Evolutionary conservation across 108 stramenopile genomes (phyloP), one percentile per base, ranked within the genome.

Genomic region (Epipyxis sp.): DNA sequence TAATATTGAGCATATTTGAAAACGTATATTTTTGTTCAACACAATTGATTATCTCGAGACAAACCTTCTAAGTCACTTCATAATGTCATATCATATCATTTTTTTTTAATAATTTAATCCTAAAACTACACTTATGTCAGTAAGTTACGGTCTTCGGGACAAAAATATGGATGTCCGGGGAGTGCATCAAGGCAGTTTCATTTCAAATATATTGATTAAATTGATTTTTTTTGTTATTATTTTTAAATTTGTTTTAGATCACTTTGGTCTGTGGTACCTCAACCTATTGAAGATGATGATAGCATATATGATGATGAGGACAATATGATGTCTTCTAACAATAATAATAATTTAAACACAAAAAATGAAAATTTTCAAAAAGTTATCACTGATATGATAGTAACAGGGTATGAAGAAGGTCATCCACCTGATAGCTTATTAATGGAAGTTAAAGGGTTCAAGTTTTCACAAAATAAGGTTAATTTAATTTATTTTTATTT

Each of bases 381-480:
- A 20, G 20, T 25, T 57, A 57, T 57, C 54, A 25, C 16, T 57
- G 20, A 25, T 57, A 57, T 20, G 54, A 16, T 20, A 25, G 54
- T 25, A 57, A 57, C 54, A 25, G 25, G 25, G 54, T 16, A 25
- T 35, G 10, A 10, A 13, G 71, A 74, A 42, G 34, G 34, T 27
- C 71, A 74, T 27, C 13, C 6, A 3, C 6, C 71, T 32, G 35
- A 27, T 42, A 32, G 25, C 32, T 6, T 37, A 6, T 25, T 74
- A 3, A 74, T 74, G 71, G 71, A 74, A 25, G 43, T 74, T 39
- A 74, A 74, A 32, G 71, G 71, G 10, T 35, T 74, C n/a, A 74
- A 74, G 34, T 74, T 74, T 25, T 3, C 71, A 10, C 71, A 74
- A 10, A 74, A 74, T 37, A 74, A 74, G 71, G 35, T 29, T 32